Conservation (phyloP, 306 rosid genomes). For the Quercus cerris region DNA sequence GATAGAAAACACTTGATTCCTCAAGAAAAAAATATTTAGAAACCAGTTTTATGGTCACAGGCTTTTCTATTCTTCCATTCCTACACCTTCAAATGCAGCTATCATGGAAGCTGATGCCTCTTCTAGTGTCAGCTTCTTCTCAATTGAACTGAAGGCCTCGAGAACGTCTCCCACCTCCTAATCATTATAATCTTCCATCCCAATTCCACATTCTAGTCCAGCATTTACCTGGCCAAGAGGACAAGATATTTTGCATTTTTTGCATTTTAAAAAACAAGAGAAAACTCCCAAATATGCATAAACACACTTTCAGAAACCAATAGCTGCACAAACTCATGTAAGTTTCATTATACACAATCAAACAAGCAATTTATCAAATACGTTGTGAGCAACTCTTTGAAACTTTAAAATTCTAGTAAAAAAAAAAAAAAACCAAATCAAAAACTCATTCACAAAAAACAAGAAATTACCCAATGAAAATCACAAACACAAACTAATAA, state of each 20-base stretch:
- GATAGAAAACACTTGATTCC: conserved; percentile 13
- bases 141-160: conserved; percentile 64
- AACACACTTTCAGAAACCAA: too few species aligned
- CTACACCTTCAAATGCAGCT: conserved; percentile 81
- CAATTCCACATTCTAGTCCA: conserved; percentile 95
- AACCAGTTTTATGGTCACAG: conserved; percentile 19
- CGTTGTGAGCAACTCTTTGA: too few species aligned
- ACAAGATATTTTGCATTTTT: conserved; percentile 19
- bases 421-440: too few species aligned
- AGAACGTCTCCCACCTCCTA: conserved; percentile 84
- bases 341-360: too few species aligned
- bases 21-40: conserved; percentile 3
- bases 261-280: neutral
- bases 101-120: conserved; percentile 94
- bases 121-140: conserved; percentile 88
- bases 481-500: too few species aligned
- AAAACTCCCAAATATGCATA: neutral
- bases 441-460: too few species aligned
- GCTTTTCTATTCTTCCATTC: conserved; percentile 35
- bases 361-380: too few species aligned
- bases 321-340: too few species aligned
- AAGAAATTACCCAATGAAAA: too few species aligned
- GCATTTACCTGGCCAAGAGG: conserved; percentile 64
- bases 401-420: too few species aligned
- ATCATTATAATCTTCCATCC: conserved; percentile 69